These are phyloP conservation scores for Lachancea quebecensis DNA, from an alignment of 805 yeast genomes.

Conservation along the genomic window DNA sequence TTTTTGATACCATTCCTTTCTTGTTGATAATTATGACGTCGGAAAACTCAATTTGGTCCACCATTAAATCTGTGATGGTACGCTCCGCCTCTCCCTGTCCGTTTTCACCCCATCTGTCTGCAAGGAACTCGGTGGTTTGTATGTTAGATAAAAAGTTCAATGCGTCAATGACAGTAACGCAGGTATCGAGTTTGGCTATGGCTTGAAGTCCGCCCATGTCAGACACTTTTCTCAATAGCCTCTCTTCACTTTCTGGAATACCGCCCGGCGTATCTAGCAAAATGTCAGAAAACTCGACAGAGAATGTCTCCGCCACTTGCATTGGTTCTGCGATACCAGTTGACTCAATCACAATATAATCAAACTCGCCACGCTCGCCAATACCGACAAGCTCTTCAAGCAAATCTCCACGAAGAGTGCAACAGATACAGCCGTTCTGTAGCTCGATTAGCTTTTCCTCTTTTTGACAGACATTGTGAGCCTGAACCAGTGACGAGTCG, in stretches of 20 bases:
- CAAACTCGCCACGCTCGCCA: slow-evolving; percentile 32
- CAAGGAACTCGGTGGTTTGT: slow-evolving; percentile 39
- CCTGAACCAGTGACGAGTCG: slow-evolving; percentile 36
- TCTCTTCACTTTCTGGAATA: slow-evolving; percentile 21
- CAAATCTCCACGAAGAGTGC: slow-evolving; percentile 42
- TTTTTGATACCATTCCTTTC: slow-evolving; percentile 26
- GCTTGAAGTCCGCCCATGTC: slow-evolving; percentile 37
- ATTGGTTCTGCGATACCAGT: slow-evolving; percentile 45
- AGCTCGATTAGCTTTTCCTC: slow-evolving; percentile 40
- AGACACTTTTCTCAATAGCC: slow-evolving; percentile 20
- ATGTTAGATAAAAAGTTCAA: slow-evolving; percentile 36
- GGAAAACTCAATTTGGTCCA: slow-evolving; percentile 43
- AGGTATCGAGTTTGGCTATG: slow-evolving; percentile 37
- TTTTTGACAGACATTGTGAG: slow-evolving; percentile 36
- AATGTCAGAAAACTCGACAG: slow-evolving; percentile 36
- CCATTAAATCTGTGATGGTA: slow-evolving; percentile 39
- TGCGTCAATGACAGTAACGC: slow-evolving; percentile 42
- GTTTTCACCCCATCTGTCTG: slow-evolving; percentile 35
- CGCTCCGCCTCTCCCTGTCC: slow-evolving; percentile 39
- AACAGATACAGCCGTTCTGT: slow-evolving; percentile 45
- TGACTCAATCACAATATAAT: slow-evolving; percentile 40
- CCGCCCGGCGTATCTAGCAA: slow-evolving; percentile 26
- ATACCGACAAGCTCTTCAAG: slow-evolving; percentile 37
- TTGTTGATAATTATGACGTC: slow-evolving; percentile 41
- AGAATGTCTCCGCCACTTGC: slow-evolving; percentile 46